A percentile compares a stretch with the other conserved stretches of the same genome.
Conservation (phyloP, 2,329 filamentous ascomycete species). For the Claviceps cyperi region DNA sequence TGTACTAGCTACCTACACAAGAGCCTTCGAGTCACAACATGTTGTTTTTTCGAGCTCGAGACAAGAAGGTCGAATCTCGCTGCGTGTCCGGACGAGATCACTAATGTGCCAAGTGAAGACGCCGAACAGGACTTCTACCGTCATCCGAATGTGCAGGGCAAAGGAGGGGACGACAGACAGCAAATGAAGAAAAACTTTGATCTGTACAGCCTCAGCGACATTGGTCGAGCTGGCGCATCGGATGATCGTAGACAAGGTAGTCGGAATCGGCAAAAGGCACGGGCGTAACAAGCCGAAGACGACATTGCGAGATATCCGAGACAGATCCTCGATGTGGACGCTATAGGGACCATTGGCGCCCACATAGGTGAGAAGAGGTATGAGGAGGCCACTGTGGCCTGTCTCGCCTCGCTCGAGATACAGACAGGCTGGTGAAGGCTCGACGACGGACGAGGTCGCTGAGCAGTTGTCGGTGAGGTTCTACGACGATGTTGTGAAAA, state of each 20-base stretch:
- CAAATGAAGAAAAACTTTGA: conserved; percentile 35
- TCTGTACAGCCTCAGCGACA: conserved; percentile 36
- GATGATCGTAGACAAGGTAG: conserved; percentile 28
- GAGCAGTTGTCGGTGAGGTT: conserved; percentile 25
- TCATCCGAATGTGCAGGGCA: conserved; percentile 29
- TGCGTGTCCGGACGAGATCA: conserved; percentile 38
- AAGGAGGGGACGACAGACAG: conserved; percentile 16
- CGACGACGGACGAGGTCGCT: conserved; percentile 25
- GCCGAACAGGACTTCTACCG: conserved; percentile 34
- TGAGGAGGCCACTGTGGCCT: conserved; percentile 22
- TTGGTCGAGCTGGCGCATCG: conserved; percentile 40
- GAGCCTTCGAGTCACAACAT: conserved; percentile 40
- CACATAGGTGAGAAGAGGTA: conserved; percentile 26
- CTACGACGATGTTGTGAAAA: conserved; percentile 31
- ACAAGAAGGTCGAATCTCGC: conserved; percentile 20
- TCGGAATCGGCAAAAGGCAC: conserved; percentile 23
- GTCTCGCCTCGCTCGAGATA: conserved; percentile 21
- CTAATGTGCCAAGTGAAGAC: conserved; percentile 31
- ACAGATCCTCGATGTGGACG: conserved; percentile 17
- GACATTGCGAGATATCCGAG: conserved; percentile 20
- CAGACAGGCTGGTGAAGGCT: conserved; percentile 20
- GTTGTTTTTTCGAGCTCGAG: conserved; percentile 29
- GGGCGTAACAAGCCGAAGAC: conserved; percentile 22
- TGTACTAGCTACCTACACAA: conserved; percentile 46
- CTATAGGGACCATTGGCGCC: conserved; percentile 20